A percentile compares a stretch with the other conserved stretches of the same genome.
phyloP scores from a whole-genome alignment of 352 stramenopile species.

The Phytophthora pisi region DNA sequence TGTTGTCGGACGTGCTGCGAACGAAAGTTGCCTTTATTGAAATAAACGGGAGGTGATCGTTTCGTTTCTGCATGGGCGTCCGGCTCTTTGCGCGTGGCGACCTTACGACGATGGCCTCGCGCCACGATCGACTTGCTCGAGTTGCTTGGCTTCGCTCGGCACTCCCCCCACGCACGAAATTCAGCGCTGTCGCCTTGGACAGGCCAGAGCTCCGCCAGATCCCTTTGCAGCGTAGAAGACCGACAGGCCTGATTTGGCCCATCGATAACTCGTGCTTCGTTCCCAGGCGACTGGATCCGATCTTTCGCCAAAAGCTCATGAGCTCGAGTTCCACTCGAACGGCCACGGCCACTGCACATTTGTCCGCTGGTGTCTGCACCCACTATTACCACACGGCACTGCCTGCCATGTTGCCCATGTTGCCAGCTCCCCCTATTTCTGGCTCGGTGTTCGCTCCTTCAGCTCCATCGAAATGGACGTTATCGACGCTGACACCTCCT shows the following conservation, averaged over 20 bases:
- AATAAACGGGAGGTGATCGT: constrained; percentile 5
- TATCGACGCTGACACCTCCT: background rate
- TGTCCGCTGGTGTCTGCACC: background rate
- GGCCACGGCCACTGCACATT: background rate
- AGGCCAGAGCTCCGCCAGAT: background rate
- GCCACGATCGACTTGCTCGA: constrained; percentile 22
- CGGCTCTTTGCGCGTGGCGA: constrained; percentile 25
- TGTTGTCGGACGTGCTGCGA: constrained; percentile 7
- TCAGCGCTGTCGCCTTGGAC: constrained; percentile 11
- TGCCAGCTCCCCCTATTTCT: background rate
- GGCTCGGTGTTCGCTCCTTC: constrained; percentile 4
- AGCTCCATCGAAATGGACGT: constrained; percentile 17
- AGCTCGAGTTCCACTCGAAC: background rate
- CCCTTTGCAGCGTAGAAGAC: constrained; percentile 7
- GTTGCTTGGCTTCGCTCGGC: constrained; percentile 16
- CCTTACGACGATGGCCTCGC: constrained; percentile 24
- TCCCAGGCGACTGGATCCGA: background rate
- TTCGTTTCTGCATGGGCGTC: background rate
- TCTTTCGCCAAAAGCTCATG: background rate
- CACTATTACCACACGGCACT: background rate
- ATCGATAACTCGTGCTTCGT: background rate
- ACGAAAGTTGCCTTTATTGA: constrained; percentile 9
- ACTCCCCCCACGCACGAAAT: constrained; percentile 22
- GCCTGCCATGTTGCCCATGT: background rate
- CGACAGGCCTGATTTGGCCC: too few species aligned